Evolutionary conservation across 2,329 filamentous ascomycete genomes (phyloP).

Genomic region (Fusarium acutatum): DNA sequence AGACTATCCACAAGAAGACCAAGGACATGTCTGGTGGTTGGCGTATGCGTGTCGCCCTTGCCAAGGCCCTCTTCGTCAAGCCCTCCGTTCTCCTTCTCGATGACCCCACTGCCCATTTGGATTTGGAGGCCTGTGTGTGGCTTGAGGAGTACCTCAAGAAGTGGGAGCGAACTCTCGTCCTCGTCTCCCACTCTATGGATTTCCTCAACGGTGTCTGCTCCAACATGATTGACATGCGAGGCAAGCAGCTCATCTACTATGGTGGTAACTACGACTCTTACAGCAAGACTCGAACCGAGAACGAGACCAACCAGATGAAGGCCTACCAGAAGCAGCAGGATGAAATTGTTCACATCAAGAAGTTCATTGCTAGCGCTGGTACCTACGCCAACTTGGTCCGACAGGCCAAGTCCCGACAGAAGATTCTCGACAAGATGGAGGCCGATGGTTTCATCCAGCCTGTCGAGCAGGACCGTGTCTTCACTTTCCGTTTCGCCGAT

Average conservation of each 20-base stretch:
- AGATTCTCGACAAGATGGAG: conserved; percentile 99
- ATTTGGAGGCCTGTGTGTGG: conserved; percentile 99
- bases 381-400: conserved; percentile 99
- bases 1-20: conserved; percentile 98
- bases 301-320: conserved; percentile 99
- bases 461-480: conserved; percentile 83
- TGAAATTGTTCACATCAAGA: conserved; percentile 99
- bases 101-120: conserved; percentile 98
- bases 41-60: conserved; percentile 99
- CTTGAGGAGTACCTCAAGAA: conserved; percentile 99
- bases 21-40: conserved; percentile 99
- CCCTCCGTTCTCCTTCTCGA: conserved; percentile 94
- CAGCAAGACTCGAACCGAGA: conserved; percentile 90
- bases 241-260: conserved; percentile 91
- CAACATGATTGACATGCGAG: conserved; percentile 98
- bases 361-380: conserved; percentile 99
- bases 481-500: conserved; percentile 98
- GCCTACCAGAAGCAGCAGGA: conserved; percentile 99
- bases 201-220: conserved; percentile 99
- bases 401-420: conserved; percentile 98
- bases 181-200: conserved; percentile 98
- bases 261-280: conserved; percentile 99
- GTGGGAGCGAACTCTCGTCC: conserved; percentile 96
- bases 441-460: conserved; percentile 98
- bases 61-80: conserved; percentile 98